These are phyloP conservation scores for Tylopilus intermedius DNA, from an alignment of 768 basidiomycete species.

Conservation along the genomic window DNA sequence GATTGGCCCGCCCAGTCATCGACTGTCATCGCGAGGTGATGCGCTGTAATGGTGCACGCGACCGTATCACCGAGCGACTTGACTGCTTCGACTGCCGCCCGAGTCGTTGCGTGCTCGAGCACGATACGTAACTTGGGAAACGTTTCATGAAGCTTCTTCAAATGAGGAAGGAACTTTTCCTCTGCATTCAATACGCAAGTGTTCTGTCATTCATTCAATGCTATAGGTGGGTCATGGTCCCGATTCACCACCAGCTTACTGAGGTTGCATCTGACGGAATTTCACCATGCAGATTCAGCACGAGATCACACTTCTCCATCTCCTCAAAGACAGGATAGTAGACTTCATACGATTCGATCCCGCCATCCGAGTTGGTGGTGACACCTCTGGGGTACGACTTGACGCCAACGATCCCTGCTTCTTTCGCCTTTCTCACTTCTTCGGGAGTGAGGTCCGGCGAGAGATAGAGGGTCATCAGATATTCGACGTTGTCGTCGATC, in stretches of 20 bases:
- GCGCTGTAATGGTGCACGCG: constrained; percentile 94
- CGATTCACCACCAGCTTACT: constrained; percentile 33
- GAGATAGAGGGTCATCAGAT: constrained; percentile 96
- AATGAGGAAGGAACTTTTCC: constrained; percentile 80
- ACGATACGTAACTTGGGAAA: constrained; percentile 94
- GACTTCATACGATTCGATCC: constrained; percentile 90
- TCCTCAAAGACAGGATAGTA: constrained; percentile 92
- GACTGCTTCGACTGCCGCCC: constrained; percentile 84
- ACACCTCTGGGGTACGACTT: constrained; percentile 98
- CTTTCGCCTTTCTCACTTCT: constrained; percentile 83
- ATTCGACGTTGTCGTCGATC: constrained; percentile 75
- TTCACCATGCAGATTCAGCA: constrained; percentile 96
- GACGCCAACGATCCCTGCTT: constrained; percentile 81
- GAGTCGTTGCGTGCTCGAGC: constrained; percentile 93
- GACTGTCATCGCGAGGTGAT: constrained; percentile 89
- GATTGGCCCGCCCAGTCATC: constrained; percentile 97
- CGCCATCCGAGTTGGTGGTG: constrained; percentile 93
- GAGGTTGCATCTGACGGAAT: constrained; percentile 77
- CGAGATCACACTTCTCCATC: constrained; percentile 92
- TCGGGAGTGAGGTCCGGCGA: constrained; percentile 85
- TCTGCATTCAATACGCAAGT: constrained; percentile 94
- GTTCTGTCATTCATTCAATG: constrained; percentile 46
- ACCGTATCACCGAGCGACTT: constrained; percentile 75
- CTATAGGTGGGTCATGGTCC: not conserved
- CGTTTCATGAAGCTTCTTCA: constrained; percentile 69